Base-by-base conservation (phyloP, 1,284 basidiomycete species). In the Naganishia sp. region DNA sequence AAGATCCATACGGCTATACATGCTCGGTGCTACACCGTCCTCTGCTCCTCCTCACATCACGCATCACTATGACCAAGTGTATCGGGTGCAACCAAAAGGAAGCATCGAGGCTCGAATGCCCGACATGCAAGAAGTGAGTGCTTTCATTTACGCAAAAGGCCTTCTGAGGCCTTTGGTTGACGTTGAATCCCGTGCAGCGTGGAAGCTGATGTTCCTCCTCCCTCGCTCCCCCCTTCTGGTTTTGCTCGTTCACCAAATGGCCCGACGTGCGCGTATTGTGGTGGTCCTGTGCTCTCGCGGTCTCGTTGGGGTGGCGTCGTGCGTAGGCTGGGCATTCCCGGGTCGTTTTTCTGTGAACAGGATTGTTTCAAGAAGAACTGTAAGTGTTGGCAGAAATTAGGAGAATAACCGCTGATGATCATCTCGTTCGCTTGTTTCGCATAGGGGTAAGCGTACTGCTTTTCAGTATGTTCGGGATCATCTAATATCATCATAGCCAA, bases 291-390 rank as follows among this genome's bases (percentile, higher is more conserved):
- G n/a, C 28, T 25, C 23, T 16, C 42, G 2, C n/a, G 42, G 16
- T 39, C 43, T 36, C 23, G 36, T 31, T 46, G 57, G 44, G 57
- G 44, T 6, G 36, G 21, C 39, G n/a, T 23, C 16, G 39, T 31
- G 59, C 52, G 57, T 21, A 79, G 79, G 68, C 71, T 81, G 31
- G 79, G 79, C 28, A 80, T 81, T 63, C 71, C 72, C 11, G 79
- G 79, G 25, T 78, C 76, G 53, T 81, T 78, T 72, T 81, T 80
- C 75, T 80, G 79, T 67, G 78, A 80, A 68, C 80, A 81, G 69
- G 75, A 74, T 44, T 81, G 80, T 69, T 81, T 81, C 75, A 80
- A 81, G 73, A 75, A 74, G 67, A 79, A 73, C 70, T 81, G 80
- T 80, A 36, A n/a, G 53, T 55, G 18, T 11, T 39, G 36, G 36